Evolutionary conservation across 129 eudicot genomes (phyloP), one percentile per base, ranked within the genome.

Genomic region (Silybum marianum): DNA sequence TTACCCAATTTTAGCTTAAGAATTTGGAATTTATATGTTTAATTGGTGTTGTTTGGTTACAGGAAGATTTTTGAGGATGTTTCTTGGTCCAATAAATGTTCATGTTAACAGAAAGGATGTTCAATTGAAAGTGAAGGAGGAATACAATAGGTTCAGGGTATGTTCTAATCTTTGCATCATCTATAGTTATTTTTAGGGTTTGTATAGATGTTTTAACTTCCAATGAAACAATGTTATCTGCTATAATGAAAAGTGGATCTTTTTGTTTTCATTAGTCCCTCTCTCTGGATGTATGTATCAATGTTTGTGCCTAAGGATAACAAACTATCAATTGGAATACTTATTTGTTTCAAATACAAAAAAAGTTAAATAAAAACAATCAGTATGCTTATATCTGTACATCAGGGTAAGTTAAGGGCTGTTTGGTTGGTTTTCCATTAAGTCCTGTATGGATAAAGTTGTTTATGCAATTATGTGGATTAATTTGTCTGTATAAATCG

Each of bases 21-120:
- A 40, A 14, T 44, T 12, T 42, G 18, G 32, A 26, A 2, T 79
- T 36, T 60, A 71, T 10, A 6, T n/a, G n/a, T 22, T 79, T 42
- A 38, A 48, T 63, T 54, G 48, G 75, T 7, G 46, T 65, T 82
- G 39, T 70, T 42, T 85, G 83, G 68, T 34, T 78, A 28, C 85
- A 95, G 98, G 98, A 30, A 78, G 88, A 19, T 95, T 95, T 75
- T 80, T 95, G 86, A 88, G 89, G 89, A 88, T 89, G 91, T 90
- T 95, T 88, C 82, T 95, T 68, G 98, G 98, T 72, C 98, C 98
- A 16, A 90, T 95, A 36, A 92, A 95, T 85, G 98, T 95, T 24
- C 86, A 88, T 28, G 98, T 94, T 12, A 90, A 87, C 40, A 86
- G 97, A 73, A 95, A 92, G 81, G 98, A 95, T 87, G 92, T 95